A percentile compares a stretch with the other conserved stretches of the same genome.
phyloP scores from a whole-genome alignment of 2,329 filamentous ascomycete species.

The Fusarium solani-melongenae region DNA sequence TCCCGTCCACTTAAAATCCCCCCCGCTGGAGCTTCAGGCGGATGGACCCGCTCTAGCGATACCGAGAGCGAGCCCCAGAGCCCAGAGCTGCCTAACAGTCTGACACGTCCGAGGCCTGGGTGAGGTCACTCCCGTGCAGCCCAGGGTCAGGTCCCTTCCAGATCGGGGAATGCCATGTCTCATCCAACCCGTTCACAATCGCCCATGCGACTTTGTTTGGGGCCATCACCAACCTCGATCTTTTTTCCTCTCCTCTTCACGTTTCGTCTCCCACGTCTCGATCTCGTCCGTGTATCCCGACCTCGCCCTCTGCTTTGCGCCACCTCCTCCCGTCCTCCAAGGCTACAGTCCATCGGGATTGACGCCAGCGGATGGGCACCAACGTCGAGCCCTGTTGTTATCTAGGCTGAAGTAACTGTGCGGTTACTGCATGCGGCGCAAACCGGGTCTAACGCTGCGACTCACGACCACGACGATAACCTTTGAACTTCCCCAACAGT shows the following conservation, averaged over 20 bases:
- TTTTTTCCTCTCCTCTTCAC: conserved; percentile 2
- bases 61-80: not conserved
- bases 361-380: conserved; percentile 11
- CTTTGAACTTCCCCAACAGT: not conserved
- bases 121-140: conserved; percentile 21
- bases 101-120: not conserved
- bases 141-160: conserved; percentile 34
- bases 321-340: conserved; percentile 6
- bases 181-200: conserved; percentile 12
- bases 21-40: conserved; percentile 28
- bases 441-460: conserved; percentile 25
- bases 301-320: not conserved
- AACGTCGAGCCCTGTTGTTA: conserved; percentile 21
- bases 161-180: conserved; percentile 37
- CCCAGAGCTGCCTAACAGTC: conserved; percentile 20
- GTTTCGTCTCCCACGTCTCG: not conserved
- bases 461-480: conserved; percentile 10
- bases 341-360: conserved; percentile 11
- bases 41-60: conserved; percentile 1
- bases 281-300: not conserved
- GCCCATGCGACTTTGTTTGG: conserved; percentile 23
- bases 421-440: conserved; percentile 33
- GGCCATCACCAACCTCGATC: conserved; percentile 6
- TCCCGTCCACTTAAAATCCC: conserved; percentile 9
- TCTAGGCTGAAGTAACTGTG: conserved; percentile 25